Percentiles rank a stretch among this genome's conserved stretches.
These are phyloP conservation scores for Cubamyces lactineus DNA, from an alignment of 768 basidiomycete genomes.

Conservation along the genomic window DNA sequence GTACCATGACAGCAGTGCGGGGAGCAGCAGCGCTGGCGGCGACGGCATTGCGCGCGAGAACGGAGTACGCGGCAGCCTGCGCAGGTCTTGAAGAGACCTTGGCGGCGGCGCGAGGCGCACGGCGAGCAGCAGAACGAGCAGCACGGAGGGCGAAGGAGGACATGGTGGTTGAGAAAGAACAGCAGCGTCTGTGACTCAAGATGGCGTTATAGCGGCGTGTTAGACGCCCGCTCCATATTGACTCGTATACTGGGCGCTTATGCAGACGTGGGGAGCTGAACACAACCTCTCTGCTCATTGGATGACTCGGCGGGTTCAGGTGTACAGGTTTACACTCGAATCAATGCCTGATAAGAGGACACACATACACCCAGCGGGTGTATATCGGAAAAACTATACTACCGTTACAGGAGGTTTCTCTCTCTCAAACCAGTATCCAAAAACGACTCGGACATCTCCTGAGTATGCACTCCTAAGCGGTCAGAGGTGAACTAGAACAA, in stretches of 20 bases:
- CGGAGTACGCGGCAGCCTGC: conserved; percentile 68
- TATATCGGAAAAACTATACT: too few species aligned
- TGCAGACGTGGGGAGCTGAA: background rate
- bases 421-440: too few species aligned
- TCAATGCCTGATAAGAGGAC: too few species aligned
- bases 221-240: conserved; percentile 20
- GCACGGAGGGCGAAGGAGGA: conserved; percentile 67
- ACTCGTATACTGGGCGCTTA: conserved; percentile 18
- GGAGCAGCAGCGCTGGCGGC: conserved; percentile 32
- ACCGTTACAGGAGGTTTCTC: too few species aligned
- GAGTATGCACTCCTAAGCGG: too few species aligned
- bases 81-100: conserved; percentile 45
- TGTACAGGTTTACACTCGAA: too few species aligned
- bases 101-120: conserved; percentile 55
- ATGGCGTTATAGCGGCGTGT: conserved; percentile 19
- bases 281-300: too few species aligned
- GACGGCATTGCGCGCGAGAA: conserved; percentile 51
- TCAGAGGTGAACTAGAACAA: too few species aligned
- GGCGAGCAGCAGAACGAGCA: conserved; percentile 68
- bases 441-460: too few species aligned
- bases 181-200: conserved; percentile 1
- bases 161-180: conserved; percentile 49
- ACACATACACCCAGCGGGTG: too few species aligned
- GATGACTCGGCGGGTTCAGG: too few species aligned
- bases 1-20: conserved; percentile 43